Evolutionary conservation across 305 asterid species (phyloP), one percentile per base, ranked within the genome.

Genomic region (Fraxinus dipetala): DNA sequence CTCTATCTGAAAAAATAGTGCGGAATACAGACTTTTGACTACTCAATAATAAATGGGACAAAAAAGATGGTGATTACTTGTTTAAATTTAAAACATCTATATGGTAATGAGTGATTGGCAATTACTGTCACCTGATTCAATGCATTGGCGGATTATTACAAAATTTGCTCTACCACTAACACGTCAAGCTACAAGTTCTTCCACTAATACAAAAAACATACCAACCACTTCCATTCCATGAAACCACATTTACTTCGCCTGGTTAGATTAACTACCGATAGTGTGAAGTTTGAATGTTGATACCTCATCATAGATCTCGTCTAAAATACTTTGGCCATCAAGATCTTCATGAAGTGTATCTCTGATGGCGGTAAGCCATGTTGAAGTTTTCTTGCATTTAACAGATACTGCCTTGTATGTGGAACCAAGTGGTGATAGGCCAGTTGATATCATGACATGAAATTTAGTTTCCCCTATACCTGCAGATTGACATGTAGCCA

Each of bases 341-440:
- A 94, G 93, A 82, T 87, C 86, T 83, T 84, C 88, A 83, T 11
- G 83, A 43, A 70, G 87, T 75, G 89, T 78, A 76, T 89, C 93
- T 81, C 90, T 88, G 72, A 89, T 86, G 80, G 94, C 97, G 35
- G 94, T 93, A 80, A 94, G 92, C 95, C 91, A 88, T 10, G 97
- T 94, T 36, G 86, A 79, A 78, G 20, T 48, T 61, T 77, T 82
- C 48, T 30, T 48, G 76, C 81, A 78, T 87, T 75, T 93, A 81
- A 90, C 97, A 30, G 93, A 87, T 84, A 84, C 89, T 83, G 97
- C 91, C 85, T 85, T 91, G 88, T 89, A 93, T 8, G 82, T 86
- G 28, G 88, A 65, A 79, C 98, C 98, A 56, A 93, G 80, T 61
- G 97, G 95, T 67, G 91, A 88, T 73, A 90, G 20, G 54, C 98